Conservation (phyloP, 1,284 basidiomycete species). For the Marasmius sp. region DNA sequence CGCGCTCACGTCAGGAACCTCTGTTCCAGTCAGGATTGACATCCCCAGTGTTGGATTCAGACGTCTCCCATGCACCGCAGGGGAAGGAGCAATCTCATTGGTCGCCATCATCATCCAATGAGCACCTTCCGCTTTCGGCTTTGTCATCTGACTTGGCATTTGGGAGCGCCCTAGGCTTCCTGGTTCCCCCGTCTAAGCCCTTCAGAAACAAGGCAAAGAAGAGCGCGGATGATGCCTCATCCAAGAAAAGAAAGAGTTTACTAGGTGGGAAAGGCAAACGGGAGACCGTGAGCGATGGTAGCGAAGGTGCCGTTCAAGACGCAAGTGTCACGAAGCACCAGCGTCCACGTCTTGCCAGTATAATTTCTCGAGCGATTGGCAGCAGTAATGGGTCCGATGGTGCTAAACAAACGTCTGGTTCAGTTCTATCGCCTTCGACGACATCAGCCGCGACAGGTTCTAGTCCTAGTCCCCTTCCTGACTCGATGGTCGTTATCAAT, state of each 20-base stretch:
- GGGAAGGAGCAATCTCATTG: not conserved
- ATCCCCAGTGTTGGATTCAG: not conserved
- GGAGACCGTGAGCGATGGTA: not conserved
- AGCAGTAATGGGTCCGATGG: not conserved
- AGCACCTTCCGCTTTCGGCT: not conserved
- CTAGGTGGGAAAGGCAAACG: not conserved
- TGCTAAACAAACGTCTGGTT: not conserved
- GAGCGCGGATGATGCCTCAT: not conserved
- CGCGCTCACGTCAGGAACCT: not conserved
- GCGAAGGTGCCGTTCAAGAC: not conserved
- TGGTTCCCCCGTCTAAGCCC: not conserved
- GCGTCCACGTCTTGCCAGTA: not conserved
- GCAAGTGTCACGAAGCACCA: not conserved
- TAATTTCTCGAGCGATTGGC: not conserved
- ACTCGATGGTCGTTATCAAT: not conserved
- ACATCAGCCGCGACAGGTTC: not conserved
- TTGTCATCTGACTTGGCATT: not conserved
- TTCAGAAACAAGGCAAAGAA: not conserved
- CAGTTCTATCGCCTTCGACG: not conserved
- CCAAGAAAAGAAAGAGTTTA: not conserved
- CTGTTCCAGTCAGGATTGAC: not conserved
- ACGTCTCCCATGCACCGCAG: not conserved
- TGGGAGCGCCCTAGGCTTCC: not conserved
- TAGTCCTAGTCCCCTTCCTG: not conserved
- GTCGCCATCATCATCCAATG: not conserved